A percentile compares a stretch with the other conserved stretches of the same genome.
Evolutionary conservation across 495 filamentous ascomycete genomes (phyloP).

Genomic region (Astrocystis sublimbata): DNA sequence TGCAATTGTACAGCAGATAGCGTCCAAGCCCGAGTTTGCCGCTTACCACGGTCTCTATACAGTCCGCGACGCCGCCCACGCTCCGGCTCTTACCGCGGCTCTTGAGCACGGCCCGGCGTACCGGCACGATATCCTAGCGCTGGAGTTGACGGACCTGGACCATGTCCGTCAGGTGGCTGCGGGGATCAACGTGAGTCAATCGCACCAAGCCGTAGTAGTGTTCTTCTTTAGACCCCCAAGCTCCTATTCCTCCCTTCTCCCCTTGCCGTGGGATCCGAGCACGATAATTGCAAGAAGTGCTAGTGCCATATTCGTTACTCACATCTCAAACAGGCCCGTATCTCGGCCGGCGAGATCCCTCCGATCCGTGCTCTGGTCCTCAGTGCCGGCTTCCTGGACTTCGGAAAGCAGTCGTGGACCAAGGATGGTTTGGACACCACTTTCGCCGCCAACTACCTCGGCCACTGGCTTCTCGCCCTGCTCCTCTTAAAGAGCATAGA

Average conservation of each 20-base stretch:
- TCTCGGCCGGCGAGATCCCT: constrained; percentile 32
- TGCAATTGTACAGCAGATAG: constrained; percentile 50
- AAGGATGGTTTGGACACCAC: constrained; percentile 33
- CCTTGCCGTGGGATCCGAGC: too few species aligned
- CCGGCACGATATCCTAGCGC: constrained; percentile 14
- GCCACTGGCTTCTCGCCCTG: constrained; percentile 42
- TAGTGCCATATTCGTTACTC: too few species aligned
- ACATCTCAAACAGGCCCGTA: constrained; percentile 29
- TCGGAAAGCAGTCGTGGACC: constrained; percentile 34
- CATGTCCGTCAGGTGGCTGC: constrained; percentile 14
- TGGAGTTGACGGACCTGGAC: constrained; percentile 21
- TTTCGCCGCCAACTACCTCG: constrained; percentile 45
- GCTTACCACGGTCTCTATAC: constrained; percentile 40
- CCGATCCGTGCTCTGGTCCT: constrained; percentile 45
- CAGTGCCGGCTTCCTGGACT: constrained; percentile 39
- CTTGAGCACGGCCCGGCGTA: constrained; percentile 30
- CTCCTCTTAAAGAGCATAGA: constrained; percentile 42
- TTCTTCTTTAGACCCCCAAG: too few species aligned
- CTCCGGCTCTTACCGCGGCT: constrained; percentile 21
- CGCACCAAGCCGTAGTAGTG: background rate
- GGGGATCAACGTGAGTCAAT: constrained; percentile 19
- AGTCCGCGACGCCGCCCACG: constrained; percentile 34
- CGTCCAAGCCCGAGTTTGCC: constrained; percentile 35
- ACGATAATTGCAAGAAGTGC: too few species aligned
- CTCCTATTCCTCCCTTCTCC: too few species aligned